Evolutionary conservation across 495 filamentous ascomycete genomes (phyloP), one percentile per base, ranked within the genome.

Genomic region (Aeminium ludgeri): DNA sequence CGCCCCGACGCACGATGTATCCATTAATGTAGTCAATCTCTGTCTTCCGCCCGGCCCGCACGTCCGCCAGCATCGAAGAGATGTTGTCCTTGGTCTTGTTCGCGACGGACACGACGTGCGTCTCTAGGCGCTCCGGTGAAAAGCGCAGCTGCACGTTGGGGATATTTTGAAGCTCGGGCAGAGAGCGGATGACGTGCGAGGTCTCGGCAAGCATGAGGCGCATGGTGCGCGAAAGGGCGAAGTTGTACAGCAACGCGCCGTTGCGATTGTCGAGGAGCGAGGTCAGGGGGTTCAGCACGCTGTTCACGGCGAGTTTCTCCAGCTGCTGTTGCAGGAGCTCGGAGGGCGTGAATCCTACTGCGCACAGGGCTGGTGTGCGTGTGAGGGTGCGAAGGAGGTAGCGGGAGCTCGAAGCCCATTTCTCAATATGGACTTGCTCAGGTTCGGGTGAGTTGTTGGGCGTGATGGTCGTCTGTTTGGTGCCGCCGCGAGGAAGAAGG

Each of bases 21-120:
- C 85, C 86, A 60, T 89, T 93, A 48, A 92, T 70, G 50, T 80
- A 86, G 15, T 78, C 72, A 40, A 93, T 73, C 57, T 92, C 86
- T 1, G 83, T 91, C 38, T 57, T 49, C 52, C 66, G 70, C 2
- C 74, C 66, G 1, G 58, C 58, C 25, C 61, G 55, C 15, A 87
- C 66, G 57, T 93, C 86, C 53, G 85, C 80, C 17, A 82, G 55
- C 85, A 93, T 93, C 2, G 73, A 77, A 52, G 78, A 85, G 29
- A 66, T 68, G 53, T 92, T 87, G 28, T 66, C 58, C 1, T 59
- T 62, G 1, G 79, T 87, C 46, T 65, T 68, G n/a, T 64, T 56
- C 6, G 70, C 74, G 6, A 82, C 65, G 17, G 62, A 48, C 16
- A 74, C 61, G 1, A 73, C 68, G 38, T 71, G 53, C 15, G 62